Conservation (phyloP, 2,329 filamentous ascomycete genomes). For the Aschersonia sp. region DNA sequence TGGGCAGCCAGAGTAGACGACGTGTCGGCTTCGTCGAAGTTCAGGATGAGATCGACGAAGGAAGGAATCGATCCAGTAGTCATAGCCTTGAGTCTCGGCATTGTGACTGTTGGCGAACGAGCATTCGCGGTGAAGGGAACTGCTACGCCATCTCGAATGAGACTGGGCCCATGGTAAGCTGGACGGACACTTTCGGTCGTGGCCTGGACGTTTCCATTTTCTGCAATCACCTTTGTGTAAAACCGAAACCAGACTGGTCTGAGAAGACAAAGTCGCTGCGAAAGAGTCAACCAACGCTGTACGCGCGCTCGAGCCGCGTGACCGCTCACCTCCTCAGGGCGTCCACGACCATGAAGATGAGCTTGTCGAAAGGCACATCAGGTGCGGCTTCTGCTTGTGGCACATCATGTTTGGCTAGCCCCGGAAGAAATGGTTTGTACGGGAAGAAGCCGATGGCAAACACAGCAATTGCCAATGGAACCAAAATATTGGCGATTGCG, state of each 20-base stretch:
- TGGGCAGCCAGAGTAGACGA: conserved; percentile 76
- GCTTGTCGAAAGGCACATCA: conserved; percentile 64
- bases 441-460: conserved; percentile 94
- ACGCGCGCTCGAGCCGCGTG: background rate
- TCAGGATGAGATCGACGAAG: conserved; percentile 91
- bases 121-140: conserved; percentile 93
- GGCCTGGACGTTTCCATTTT: background rate
- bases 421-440: conserved; percentile 86
- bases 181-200: too few species aligned
- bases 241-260: conserved; percentile 65
- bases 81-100: conserved; percentile 94
- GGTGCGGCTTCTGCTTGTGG: conserved; percentile 41
- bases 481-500: conserved; percentile 57
- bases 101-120: conserved; percentile 92
- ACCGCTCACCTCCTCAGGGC: conserved; percentile 63
- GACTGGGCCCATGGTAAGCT: conserved; percentile 29
- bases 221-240: conserved; percentile 62
- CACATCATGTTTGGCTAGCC: conserved; percentile 56
- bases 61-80: conserved; percentile 97
- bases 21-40: conserved; percentile 88
- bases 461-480: conserved; percentile 57
- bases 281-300: background rate
- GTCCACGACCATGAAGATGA: conserved; percentile 97
- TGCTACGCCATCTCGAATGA: conserved; percentile 72
- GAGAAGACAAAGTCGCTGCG: conserved; percentile 84